These are phyloP conservation scores for Lignosus rhinocerotis DNA, from an alignment of 1,284 basidiomycete species.

Conservation along the genomic window DNA sequence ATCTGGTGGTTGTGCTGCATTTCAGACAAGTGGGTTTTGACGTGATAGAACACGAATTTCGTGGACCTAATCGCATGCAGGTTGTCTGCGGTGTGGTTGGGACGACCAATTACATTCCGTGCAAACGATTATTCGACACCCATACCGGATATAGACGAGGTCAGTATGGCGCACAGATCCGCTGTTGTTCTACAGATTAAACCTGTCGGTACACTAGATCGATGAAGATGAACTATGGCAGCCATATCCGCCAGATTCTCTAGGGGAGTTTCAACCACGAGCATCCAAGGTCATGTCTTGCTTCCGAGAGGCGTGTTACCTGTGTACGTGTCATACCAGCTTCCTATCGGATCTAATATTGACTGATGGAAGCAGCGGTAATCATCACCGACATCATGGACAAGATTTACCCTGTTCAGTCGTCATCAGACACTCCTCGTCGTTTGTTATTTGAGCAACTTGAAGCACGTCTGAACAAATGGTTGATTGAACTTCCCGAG, in stretches of 20 bases:
- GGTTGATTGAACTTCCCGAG: constrained; percentile 74
- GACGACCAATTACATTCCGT: constrained; percentile 29
- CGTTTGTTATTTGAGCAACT: constrained; percentile 52
- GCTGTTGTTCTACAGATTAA: not conserved
- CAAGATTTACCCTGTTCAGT: constrained; percentile 73
- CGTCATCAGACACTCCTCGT: constrained; percentile 44
- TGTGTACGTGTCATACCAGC: constrained; percentile 47
- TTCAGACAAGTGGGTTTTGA: constrained; percentile 61
- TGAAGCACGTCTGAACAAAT: constrained; percentile 73
- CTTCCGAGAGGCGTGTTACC: constrained; percentile 59
- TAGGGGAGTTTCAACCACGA: constrained; percentile 46
- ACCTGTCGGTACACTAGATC: constrained; percentile 41
- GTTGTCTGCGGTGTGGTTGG: constrained; percentile 33
- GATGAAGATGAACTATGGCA: constrained; percentile 64
- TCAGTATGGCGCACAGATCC: not conserved
- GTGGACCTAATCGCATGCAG: constrained; percentile 6
- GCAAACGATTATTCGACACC: constrained; percentile 27
- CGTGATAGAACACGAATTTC: not conserved
- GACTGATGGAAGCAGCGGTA: constrained; percentile 42
- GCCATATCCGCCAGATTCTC: constrained; percentile 42
- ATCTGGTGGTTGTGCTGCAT: constrained; percentile 84
- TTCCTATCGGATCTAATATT: not conserved
- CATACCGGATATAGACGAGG: constrained; percentile 14
- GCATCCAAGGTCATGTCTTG: constrained; percentile 52
- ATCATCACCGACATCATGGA: constrained; percentile 69